Conservation (phyloP, 2,329 filamentous ascomycete genomes). For the Phialemonium atrogriseum region DNA sequence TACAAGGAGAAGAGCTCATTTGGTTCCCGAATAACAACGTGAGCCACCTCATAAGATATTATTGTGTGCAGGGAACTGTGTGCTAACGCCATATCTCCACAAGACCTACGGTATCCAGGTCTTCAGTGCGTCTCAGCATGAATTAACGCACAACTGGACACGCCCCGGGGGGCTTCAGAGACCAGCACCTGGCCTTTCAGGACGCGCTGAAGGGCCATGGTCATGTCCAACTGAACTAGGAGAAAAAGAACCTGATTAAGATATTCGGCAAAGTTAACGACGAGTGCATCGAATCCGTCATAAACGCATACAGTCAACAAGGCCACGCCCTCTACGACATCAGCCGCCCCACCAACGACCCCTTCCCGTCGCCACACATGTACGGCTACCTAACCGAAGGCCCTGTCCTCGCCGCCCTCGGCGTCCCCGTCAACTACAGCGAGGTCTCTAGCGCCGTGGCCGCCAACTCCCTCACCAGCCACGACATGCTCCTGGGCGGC, state of each 20-base stretch:
- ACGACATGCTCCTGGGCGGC: conserved; percentile 22
- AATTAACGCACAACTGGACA: conserved; percentile 33
- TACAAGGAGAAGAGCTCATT: conserved; percentile 38
- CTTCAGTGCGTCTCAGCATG: conserved; percentile 38
- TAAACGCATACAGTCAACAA: conserved; percentile 14
- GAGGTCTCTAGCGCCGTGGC: conserved; percentile 31
- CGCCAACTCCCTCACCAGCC: conserved; percentile 30
- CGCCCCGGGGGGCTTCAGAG: conserved; percentile 41
- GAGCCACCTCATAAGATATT: no score
- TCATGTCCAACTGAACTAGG: neutral
- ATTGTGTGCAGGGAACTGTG: no score
- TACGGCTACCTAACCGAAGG: conserved; percentile 47
- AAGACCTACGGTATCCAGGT: conserved; percentile 40
- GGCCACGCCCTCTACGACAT: conserved; percentile 50
- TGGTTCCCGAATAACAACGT: conserved; percentile 49
- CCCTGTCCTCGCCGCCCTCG: conserved; percentile 48
- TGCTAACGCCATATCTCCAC: no score
- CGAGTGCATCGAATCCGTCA: conserved; percentile 25
- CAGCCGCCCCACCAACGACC: conserved; percentile 38
- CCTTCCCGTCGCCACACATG: conserved; percentile 44
- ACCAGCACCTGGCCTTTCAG: conserved; percentile 43
- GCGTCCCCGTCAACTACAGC: conserved; percentile 52
- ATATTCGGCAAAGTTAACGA: conserved; percentile 27
- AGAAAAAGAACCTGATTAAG: conserved; percentile 1
- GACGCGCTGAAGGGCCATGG: conserved; percentile 15